Conservation (phyloP, 2,329 filamentous ascomycete species). For the Sclerotinia trifoliorum region DNA sequence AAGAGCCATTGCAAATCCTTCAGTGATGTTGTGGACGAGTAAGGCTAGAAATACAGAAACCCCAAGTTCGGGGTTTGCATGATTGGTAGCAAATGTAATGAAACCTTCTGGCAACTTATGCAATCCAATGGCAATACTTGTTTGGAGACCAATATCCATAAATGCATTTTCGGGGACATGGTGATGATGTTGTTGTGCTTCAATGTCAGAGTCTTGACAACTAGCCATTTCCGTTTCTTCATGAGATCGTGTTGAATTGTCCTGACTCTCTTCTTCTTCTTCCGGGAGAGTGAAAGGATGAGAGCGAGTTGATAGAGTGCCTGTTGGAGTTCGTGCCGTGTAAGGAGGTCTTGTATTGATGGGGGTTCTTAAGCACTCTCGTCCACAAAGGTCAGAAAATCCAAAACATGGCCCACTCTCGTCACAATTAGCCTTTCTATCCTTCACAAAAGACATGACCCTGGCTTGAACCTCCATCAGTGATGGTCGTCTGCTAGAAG, state of each 20-base stretch:
- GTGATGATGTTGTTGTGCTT: conserved; percentile 67
- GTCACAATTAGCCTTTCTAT: conserved; percentile 63
- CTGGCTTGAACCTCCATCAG: conserved; percentile 55
- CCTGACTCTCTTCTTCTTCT: conserved; percentile 6
- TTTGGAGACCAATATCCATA: conserved; percentile 91
- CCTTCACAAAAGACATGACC: conserved; percentile 64
- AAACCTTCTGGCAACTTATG: conserved; percentile 91
- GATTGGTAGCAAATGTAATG: conserved; percentile 95
- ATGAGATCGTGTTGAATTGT: conserved; percentile 9
- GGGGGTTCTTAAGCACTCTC: conserved; percentile 55
- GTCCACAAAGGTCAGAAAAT: conserved; percentile 63
- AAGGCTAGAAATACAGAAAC: conserved; percentile 92
- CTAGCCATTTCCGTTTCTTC: conserved; percentile 21
- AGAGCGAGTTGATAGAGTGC: conserved; percentile 21
- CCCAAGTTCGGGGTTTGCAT: conserved; percentile 85
- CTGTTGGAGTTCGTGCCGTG: conserved; percentile 26
- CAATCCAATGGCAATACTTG: conserved; percentile 87
- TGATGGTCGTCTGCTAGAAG: conserved; percentile 48
- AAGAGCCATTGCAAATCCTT: conserved; percentile 91
- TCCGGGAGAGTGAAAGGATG: conserved; percentile 19
- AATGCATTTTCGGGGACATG: conserved; percentile 95
- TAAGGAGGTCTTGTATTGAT: conserved; percentile 22
- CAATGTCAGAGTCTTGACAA: conserved; percentile 32
- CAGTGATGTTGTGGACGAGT: conserved; percentile 97
- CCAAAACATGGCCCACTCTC: conserved; percentile 61